Evolutionary conservation across 2,329 filamentous ascomycete species (phyloP), one percentile per base, ranked within the genome.

Genomic region (Claviceps purpurea): DNA sequence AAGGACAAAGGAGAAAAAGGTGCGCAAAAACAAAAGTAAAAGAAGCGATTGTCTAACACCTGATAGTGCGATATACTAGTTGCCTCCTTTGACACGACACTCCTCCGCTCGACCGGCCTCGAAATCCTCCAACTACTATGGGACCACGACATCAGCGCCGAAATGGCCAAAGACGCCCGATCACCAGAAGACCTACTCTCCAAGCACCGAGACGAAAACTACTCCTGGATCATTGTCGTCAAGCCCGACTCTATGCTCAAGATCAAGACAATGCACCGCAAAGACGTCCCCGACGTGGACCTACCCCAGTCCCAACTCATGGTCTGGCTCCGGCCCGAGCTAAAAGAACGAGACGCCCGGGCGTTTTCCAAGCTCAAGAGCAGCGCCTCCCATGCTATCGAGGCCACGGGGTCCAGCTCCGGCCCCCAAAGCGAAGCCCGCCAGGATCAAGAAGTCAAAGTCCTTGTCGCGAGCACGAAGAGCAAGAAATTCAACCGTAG

Each of bases 401-500:
- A 51, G 37, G n/a, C 50, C 5, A 40, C 56, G 13, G 53, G 50
- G 24, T 58, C 49, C 39, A 50, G 57, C 49, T 34, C 30, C 30
- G 30, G 30, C 10, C 30, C 30, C 10, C 57, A 58, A 5, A 59
- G 53, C 7, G 64, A 68, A n/a, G 61, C 59, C 45, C 63, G 66
- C 26, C 70, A 75, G 51, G 76, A 81, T 54, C 83, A 85, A 58
- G 85, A 91, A 52, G 89, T 97, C 46, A 84, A 86, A 55, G 84
- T 97, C n/a, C 76, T 96, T 4, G 78, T 89, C 5, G 81, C 87
- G 1, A 84, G 87, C 53, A 90, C 89, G 49, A 82, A 84, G 60
- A 89, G 84, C 66, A 96, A 95, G 69, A 97, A 96, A 71, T 87
- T 85, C 56, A 96, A 95, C 68, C 82, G 91, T 50, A 82, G 83